Base-by-base conservation (phyloP, 176 grass and related monocot species). In the Typha latifolia region DNA sequence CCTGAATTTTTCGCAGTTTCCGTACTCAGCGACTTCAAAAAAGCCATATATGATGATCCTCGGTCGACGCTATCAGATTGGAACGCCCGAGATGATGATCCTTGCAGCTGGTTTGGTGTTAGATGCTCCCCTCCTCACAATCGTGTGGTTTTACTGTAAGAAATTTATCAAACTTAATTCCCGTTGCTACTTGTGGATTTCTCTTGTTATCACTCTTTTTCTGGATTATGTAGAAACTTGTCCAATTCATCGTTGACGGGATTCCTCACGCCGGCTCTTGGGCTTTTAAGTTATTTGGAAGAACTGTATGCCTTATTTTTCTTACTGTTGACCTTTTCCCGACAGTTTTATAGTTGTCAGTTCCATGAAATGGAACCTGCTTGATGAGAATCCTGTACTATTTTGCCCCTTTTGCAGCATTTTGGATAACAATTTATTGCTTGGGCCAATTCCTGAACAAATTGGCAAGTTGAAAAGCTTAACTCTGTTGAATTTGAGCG, bases 81-180 rank as follows among this genome's bases (percentile, higher is more conserved):
- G 94, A 87, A 90, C 72, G 2, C 76, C 72, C 72, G 18, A 14
- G 75, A 90, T 48, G 57, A 49, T 66, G 15, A 81, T 61, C 94
- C 81, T 62, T 99, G 94, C 69, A 4, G 7, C 14, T 93, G 89
- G 94, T 71, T 51, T 32, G 89, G 89, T 49, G 84, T 99, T 6
- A 23, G 5, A 0, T 99, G 94, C 12, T 91, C 90, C 74, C 81
- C 82, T 74, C 84, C 91, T 65, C 87, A 96, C 71, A 80, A 57
- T 61, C 79, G 67, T 10, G 94, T 99, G 84, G 87, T 96, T 80
- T 66, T 23, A 0, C 15, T 47, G 27, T 67, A 67, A 67, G 37
- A 47, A 16, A 14, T 67, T 22, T 5, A 18, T 14, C 9, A 18
- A 62, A 62, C 23, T 62, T 18, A 9, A 62, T 62, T 62, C 23